Percentiles rank a stretch among this genome's conserved stretches.
phyloP scores from a whole-genome alignment of 192 early-diverging fungal species.

The Backusella macrospora region DNA sequence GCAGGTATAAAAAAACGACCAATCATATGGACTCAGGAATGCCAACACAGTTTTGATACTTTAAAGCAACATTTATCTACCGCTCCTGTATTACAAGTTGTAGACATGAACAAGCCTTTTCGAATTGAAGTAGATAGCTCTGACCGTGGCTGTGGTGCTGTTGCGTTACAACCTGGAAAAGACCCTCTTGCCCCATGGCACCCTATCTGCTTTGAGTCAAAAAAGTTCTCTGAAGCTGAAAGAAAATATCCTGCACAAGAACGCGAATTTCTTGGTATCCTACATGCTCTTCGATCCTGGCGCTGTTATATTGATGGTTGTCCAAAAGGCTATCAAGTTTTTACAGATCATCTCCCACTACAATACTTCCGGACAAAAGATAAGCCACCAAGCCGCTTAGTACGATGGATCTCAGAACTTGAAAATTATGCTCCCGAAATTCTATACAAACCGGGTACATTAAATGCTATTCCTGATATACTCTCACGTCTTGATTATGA shows the following conservation, averaged over 20 bases:
- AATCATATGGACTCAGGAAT: constrained; percentile 11
- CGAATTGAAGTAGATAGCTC: constrained; percentile 6
- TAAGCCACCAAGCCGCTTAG: background rate
- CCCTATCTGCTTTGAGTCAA: constrained; percentile 40
- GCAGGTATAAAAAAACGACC: constrained; percentile 8
- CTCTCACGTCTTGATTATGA: background rate
- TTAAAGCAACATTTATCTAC: background rate
- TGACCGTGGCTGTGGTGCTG: background rate
- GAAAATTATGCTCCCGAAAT: constrained; percentile 14
- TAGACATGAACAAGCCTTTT: background rate
- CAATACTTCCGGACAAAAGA: constrained; percentile 6
- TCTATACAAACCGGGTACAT: constrained; percentile 12
- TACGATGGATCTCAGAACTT: constrained; percentile 11
- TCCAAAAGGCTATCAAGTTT: background rate
- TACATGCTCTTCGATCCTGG: constrained; percentile 23
- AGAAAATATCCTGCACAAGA: constrained; percentile 32
- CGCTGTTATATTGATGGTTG: constrained; percentile 19
- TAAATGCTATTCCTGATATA: constrained; percentile 1
- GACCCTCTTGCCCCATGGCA: constrained; percentile 38
- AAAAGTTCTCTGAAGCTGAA: constrained; percentile 36
- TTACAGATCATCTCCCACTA: constrained; percentile 15
- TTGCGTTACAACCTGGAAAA: constrained; percentile 17
- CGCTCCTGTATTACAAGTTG: constrained; percentile 1
- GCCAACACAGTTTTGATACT: background rate
- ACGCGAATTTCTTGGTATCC: constrained; percentile 14